phyloP scores from a whole-genome alignment of 1,139 yeast species.

The Petasospora rhodanensis region DNA sequence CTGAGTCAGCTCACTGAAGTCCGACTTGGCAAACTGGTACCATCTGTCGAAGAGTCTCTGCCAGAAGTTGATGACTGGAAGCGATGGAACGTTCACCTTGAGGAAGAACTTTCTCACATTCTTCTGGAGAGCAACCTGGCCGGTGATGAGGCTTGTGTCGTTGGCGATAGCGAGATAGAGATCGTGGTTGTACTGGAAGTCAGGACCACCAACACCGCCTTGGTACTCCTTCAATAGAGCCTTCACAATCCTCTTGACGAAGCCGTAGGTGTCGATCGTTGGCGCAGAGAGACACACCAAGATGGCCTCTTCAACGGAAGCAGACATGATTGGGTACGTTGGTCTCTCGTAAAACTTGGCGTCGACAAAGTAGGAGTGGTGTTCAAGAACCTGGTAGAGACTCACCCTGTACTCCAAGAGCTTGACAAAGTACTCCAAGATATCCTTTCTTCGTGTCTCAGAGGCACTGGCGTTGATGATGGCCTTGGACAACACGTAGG shows the following conservation, averaged over 20 bases:
- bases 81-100: slow-evolving; percentile 54
- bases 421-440: slow-evolving; percentile 23
- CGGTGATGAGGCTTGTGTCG: slow-evolving; percentile 64
- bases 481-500: slow-evolving; percentile 18
- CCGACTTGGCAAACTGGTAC: slow-evolving; percentile 32
- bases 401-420: slow-evolving; percentile 21
- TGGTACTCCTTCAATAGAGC: slow-evolving; percentile 41
- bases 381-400: slow-evolving; percentile 14
- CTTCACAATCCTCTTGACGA: slow-evolving; percentile 45
- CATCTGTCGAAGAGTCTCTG: slow-evolving; percentile 53
- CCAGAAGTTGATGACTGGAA: slow-evolving; percentile 61
- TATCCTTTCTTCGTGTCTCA: slow-evolving; percentile 20
- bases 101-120: slow-evolving; percentile 53
- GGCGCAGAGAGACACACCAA: slow-evolving; percentile 51
- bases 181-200: slow-evolving; percentile 33
- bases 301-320: slow-evolving; percentile 40
- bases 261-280: slow-evolving; percentile 50
- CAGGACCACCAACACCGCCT: slow-evolving; percentile 16
- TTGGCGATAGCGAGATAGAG: slow-evolving; percentile 47
- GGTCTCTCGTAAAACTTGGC: slow-evolving; percentile 24
- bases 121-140: slow-evolving; percentile 74
- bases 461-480: slow-evolving; percentile 17
- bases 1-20: slow-evolving; percentile 23
- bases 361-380: slow-evolving; percentile 18
- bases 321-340: slow-evolving; percentile 24